Conservation (phyloP, 495 filamentous ascomycete genomes). For the Xylaria telfairii region DNA sequence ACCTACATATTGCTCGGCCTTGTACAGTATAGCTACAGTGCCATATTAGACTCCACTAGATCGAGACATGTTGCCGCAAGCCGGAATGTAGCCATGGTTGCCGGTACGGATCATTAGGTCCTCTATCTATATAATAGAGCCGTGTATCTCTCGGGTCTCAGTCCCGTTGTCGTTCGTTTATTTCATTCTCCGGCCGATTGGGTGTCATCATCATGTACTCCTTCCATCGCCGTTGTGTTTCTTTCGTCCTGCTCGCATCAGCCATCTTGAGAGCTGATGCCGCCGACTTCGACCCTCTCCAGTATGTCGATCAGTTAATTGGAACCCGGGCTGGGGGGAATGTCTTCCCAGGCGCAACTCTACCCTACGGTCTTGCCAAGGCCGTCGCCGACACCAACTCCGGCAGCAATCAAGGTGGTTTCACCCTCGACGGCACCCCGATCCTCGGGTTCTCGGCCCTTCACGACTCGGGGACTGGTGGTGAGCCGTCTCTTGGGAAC, state of each 20-base stretch:
- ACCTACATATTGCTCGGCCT: neutral
- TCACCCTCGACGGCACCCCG: conserved; percentile 65
- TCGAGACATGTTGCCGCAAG: conserved; percentile 15
- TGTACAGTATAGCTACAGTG: conserved; percentile 3
- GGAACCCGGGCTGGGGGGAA: conserved; percentile 69
- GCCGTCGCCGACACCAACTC: conserved; percentile 73
- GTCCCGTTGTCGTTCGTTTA: conserved; percentile 2
- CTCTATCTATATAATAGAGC: conserved; percentile 20
- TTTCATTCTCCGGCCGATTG: neutral
- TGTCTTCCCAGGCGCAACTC: conserved; percentile 76
- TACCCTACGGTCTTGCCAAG: conserved; percentile 81
- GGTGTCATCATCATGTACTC: conserved; percentile 31
- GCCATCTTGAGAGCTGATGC: conserved; percentile 24
- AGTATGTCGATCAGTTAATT: conserved; percentile 62
- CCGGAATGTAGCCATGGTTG: conserved; percentile 22
- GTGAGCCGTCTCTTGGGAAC: conserved; percentile 71
- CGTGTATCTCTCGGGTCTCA: conserved; percentile 9
- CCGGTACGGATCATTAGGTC: neutral
- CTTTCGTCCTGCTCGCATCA: conserved; percentile 28
- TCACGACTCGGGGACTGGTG: conserved; percentile 78
- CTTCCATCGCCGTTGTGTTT: conserved; percentile 23
- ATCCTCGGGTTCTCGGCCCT: conserved; percentile 71
- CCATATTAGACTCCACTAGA: conserved; percentile 9
- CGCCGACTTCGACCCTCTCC: conserved; percentile 46
- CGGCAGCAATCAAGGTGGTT: conserved; percentile 73